phyloP scores from a whole-genome alignment of 208 protist species.

The Trichomonas gallinae region DNA sequence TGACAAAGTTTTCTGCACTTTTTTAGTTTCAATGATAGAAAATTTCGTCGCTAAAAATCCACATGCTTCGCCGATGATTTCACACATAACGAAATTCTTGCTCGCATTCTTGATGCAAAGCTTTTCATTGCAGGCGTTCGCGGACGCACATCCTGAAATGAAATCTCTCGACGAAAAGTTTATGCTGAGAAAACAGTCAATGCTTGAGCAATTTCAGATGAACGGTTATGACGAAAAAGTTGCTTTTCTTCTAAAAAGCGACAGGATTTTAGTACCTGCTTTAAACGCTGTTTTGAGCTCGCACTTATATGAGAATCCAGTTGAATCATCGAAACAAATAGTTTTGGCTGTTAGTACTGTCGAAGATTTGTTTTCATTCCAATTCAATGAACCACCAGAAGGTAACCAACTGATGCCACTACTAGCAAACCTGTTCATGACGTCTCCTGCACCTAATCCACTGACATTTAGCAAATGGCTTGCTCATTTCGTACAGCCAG shows the following conservation, averaged over 20 bases:
- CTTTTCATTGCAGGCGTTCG: background rate
- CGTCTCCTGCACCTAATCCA: background rate
- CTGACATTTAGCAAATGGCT: background rate
- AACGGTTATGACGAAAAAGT: background rate
- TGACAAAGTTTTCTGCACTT: background rate
- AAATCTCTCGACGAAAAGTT: background rate
- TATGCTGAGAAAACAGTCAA: background rate
- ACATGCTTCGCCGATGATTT: background rate
- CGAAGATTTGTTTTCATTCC: conserved; percentile 17
- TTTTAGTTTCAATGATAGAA: background rate
- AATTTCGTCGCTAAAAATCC: background rate
- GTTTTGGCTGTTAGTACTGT: background rate
- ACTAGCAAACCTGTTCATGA: background rate
- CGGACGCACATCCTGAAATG: background rate
- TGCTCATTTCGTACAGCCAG: background rate
- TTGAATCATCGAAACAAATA: background rate
- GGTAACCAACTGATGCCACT: conserved; percentile 7
- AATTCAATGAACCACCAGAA: background rate
- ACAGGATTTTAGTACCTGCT: background rate
- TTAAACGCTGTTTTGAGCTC: background rate
- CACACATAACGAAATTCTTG: background rate
- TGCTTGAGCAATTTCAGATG: background rate
- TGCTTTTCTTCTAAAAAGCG: background rate
- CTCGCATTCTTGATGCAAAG: background rate
- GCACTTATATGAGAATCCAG: background rate